Percentiles rank a stretch among this genome's conserved stretches.
Evolutionary conservation across 2,329 filamentous ascomycete genomes (phyloP).

Genomic region (Scortechinia acanthostroma): DNA sequence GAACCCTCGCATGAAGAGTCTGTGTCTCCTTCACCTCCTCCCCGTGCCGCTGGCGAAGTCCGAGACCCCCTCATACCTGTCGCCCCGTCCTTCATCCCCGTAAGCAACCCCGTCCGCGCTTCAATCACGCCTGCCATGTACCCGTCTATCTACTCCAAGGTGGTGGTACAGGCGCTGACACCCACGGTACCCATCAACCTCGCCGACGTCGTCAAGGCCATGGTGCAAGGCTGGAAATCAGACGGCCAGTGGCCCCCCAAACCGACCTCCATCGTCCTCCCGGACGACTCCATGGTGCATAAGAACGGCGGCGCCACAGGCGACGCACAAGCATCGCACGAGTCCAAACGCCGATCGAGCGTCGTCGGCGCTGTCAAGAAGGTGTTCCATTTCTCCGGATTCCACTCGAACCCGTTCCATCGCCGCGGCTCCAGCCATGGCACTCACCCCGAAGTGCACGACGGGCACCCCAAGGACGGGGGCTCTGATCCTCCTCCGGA

Average conservation of each 20-base stretch:
- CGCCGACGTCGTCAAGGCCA: conserved; percentile 44
- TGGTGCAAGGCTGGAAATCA: conserved; percentile 58
- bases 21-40: conserved; percentile 2
- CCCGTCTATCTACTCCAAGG: conserved; percentile 53
- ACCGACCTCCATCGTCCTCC: conserved; percentile 9
- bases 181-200: conserved; percentile 58
- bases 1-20: conserved; percentile 9
- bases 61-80: conserved; percentile 47
- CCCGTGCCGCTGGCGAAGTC: conserved; percentile 14
- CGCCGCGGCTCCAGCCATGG: not conserved
- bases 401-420: conserved; percentile 1
- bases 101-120: conserved; percentile 41
- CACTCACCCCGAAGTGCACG: too few relatives aligned
- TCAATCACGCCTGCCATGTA: conserved; percentile 46
- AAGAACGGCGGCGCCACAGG: not conserved
- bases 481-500: too few relatives aligned
- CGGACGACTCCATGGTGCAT: not conserved
- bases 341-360: not conserved
- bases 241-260: conserved; percentile 60
- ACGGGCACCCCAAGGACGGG: too few relatives aligned
- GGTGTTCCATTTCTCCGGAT: not conserved
- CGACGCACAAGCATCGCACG: not conserved
- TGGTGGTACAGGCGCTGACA: conserved; percentile 49
- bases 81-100: conserved; percentile 39
- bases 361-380: not conserved